Evolutionary conservation across 805 yeast genomes (phyloP).

Genomic region (Hanseniaspora mollemarum): DNA sequence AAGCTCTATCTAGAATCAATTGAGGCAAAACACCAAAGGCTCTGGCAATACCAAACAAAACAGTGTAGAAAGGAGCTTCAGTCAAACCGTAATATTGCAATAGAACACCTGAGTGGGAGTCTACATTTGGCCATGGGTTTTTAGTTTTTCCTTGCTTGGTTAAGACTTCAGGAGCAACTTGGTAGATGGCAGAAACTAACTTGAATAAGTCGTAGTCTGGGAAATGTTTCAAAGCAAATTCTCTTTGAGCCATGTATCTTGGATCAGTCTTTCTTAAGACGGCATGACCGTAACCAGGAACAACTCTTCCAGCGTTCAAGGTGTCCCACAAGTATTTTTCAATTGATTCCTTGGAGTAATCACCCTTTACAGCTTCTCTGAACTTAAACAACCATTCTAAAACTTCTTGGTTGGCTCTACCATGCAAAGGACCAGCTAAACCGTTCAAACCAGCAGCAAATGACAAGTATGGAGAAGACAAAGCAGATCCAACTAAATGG

Average conservation of each 20-base stretch:
- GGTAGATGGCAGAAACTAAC: slow-evolving; percentile 64
- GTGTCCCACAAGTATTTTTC: slow-evolving; percentile 71
- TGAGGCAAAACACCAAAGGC: slow-evolving; percentile 81
- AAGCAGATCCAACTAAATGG: slow-evolving; percentile 73
- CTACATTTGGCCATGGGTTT: slow-evolving; percentile 91
- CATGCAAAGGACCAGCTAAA: slow-evolving; percentile 79
- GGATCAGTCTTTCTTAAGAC: slow-evolving; percentile 83
- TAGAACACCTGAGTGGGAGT: slow-evolving; percentile 76
- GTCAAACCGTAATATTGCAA: slow-evolving; percentile 77
- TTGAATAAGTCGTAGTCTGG: slow-evolving; percentile 72
- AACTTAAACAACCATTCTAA: slow-evolving; percentile 67
- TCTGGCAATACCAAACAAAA: slow-evolving; percentile 75
- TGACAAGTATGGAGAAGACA: slow-evolving; percentile 66
- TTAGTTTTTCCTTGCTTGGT: slow-evolving; percentile 80
- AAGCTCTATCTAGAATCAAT: slow-evolving; percentile 72
- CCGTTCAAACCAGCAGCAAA: slow-evolving; percentile 76
- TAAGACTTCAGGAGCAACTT: slow-evolving; percentile 72
- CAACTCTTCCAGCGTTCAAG: slow-evolving; percentile 69
- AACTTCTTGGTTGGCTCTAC: slow-evolving; percentile 81
- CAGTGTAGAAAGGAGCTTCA: slow-evolving; percentile 75
- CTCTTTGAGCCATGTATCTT: slow-evolving; percentile 75
- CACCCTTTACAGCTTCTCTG: slow-evolving; percentile 49
- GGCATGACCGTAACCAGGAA: slow-evolving; percentile 85
- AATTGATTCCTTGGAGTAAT: slow-evolving; percentile 53
- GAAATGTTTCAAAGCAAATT: slow-evolving; percentile 63